Conservation (phyloP, 208 protist species). For the Trypanosoma cruzi region DNA sequence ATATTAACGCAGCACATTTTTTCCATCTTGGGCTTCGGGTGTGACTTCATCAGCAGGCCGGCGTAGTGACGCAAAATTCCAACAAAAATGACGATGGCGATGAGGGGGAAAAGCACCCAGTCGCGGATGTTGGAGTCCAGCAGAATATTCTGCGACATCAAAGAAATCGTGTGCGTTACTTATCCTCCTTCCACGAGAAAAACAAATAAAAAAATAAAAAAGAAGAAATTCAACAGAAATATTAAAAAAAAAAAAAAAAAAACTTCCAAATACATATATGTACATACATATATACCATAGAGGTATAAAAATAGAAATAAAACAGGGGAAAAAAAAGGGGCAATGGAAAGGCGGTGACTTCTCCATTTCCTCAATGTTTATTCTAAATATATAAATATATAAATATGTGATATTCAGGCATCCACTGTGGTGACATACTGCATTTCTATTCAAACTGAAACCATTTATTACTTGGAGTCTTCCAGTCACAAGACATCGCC, state of each 20-base stretch:
- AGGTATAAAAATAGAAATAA: conserved; percentile 4
- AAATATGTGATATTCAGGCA: no score
- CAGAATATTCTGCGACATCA: conserved; percentile 82
- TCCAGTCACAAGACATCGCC: no score
- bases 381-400: no score
- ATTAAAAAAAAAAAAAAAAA: no score
- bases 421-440: no score
- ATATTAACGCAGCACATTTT: conserved; percentile 74
- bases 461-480: no score
- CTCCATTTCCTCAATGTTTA: no score
- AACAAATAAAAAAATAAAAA: conserved; percentile 20
- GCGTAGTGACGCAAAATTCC: conserved; percentile 92
- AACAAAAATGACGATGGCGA: conserved; percentile 94
- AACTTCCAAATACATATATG: no score
- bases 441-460: no score
- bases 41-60: conserved; percentile 58
- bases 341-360: neutral
- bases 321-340: conserved; percentile 9
- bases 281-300: no score
- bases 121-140: conserved; percentile 94
- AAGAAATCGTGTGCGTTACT: neutral
- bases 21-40: conserved; percentile 45
- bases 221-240: conserved; percentile 16
- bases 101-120: conserved; percentile 96
- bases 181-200: neutral